phyloP scores from a whole-genome alignment of 2,329 filamentous ascomycete genomes.

The Tolypocladium cylindrosporum region DNA sequence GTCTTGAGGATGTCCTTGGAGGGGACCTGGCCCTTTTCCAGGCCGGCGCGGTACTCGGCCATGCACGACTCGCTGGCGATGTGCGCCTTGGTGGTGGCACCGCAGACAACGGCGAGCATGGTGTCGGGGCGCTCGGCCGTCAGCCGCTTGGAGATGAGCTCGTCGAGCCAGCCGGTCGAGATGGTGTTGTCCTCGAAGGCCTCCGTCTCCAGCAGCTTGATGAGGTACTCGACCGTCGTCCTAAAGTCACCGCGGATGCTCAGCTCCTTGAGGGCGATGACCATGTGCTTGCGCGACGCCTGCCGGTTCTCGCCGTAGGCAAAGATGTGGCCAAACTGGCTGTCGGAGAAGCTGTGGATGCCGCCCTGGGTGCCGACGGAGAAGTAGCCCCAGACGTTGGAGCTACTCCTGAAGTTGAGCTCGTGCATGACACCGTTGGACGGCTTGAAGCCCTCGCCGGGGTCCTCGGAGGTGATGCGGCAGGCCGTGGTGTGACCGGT shows the following conservation, averaged over 20 bases:
- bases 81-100: conserved; percentile 90
- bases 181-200: conserved; percentile 99
- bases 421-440: conserved; percentile 99
- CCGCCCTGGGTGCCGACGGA: conserved; percentile 93
- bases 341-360: conserved; percentile 99
- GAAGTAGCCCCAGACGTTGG: conserved; percentile 99
- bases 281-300: conserved; percentile 97
- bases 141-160: conserved; percentile 95
- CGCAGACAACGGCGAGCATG: conserved; percentile 88
- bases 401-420: conserved; percentile 96
- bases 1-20: conserved; percentile 96
- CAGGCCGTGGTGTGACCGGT: conserved; percentile 98
- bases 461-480: conserved; percentile 98
- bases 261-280: conserved; percentile 93
- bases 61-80: conserved; percentile 87
- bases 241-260: conserved; percentile 99
- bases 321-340: conserved; percentile 98
- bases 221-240: conserved; percentile 96
- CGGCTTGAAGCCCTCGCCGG: conserved; percentile 98
- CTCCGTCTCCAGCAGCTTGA: conserved; percentile 96
- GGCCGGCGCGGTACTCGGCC: conserved; percentile 72
- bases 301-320: conserved; percentile 96
- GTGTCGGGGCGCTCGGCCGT: conserved; percentile 92
- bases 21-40: conserved; percentile 96
- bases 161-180: conserved; percentile 96